Evolutionary conservation across 768 basidiomycete species (phyloP).

Genomic region (Lentinula aciculospora): DNA sequence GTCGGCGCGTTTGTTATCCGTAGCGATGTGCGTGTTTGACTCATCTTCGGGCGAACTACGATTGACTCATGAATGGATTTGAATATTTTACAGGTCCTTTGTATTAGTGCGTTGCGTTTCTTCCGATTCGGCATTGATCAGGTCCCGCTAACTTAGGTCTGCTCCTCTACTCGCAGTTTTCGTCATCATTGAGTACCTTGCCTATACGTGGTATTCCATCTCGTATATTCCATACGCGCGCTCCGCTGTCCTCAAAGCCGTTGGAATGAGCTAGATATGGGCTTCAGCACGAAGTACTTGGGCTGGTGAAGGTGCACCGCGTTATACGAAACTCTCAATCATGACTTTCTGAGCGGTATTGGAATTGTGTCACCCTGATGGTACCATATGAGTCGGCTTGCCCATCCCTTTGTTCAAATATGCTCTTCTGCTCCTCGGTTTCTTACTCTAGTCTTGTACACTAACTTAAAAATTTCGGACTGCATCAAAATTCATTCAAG

Average conservation of each 20-base stretch:
- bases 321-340: too few relatives aligned
- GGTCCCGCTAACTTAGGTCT: conserved; percentile 10
- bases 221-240: conserved; percentile 93
- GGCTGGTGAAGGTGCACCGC: neutral
- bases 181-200: conserved; percentile 87
- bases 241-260: conserved; percentile 57
- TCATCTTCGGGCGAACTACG: neutral
- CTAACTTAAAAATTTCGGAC: neutral
- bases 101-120: conserved; percentile 46
- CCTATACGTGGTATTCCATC: conserved; percentile 84
- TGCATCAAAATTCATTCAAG: too few relatives aligned
- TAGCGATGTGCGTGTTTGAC: conserved; percentile 47
- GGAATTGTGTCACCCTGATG: neutral
- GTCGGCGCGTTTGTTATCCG: conserved; percentile 76
- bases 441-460: neutral
- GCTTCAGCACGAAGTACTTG: neutral
- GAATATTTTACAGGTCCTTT: conserved; percentile 50
- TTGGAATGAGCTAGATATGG: conserved; percentile 27
- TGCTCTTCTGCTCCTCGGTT: neutral
- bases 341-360: neutral
- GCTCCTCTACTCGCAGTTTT: conserved; percentile 52
- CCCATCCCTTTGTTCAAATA: too few relatives aligned
- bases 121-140: neutral
- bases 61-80: neutral
- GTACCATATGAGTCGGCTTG: neutral